Conservation (phyloP, 2,329 filamentous ascomycete genomes). For the Cercospora canescens region DNA sequence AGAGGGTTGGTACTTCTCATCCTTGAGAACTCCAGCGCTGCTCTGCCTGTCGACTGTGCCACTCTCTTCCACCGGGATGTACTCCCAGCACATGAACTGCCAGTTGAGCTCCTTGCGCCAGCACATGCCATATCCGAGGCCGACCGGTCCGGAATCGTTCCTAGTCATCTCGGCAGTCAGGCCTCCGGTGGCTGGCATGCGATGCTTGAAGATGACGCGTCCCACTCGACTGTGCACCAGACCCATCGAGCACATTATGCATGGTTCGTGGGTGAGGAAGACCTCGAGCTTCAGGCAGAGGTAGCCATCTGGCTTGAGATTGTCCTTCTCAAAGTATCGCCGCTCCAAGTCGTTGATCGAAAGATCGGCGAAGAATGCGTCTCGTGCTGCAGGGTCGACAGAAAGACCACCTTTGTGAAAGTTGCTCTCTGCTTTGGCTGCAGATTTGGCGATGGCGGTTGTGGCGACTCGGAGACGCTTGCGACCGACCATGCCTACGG, state of each 20-base stretch:
- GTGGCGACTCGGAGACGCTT: conserved; percentile 47
- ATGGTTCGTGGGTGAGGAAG: conserved; percentile 94
- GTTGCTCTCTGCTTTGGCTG: conserved; percentile 35
- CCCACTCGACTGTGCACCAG: conserved; percentile 92
- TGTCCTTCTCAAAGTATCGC: conserved; percentile 62
- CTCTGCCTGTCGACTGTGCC: conserved; percentile 24
- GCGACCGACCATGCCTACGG: conserved; percentile 77
- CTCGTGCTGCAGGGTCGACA: conserved; percentile 34
- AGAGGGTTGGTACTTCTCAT: conserved; percentile 26
- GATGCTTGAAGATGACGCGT: conserved; percentile 74
- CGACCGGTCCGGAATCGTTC: conserved; percentile 36
- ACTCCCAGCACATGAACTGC: conserved; percentile 81
- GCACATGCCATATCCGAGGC: conserved; percentile 60
- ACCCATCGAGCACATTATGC: conserved; percentile 95
- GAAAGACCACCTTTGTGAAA: conserved; percentile 36
- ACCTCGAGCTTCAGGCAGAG: conserved; percentile 92
- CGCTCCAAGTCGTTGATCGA: conserved; percentile 69
- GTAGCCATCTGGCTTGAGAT: conserved; percentile 75
- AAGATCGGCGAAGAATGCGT: conserved; percentile 65
- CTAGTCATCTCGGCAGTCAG: conserved; percentile 67
- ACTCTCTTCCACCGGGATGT: conserved; percentile 27
- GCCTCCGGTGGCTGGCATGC: conserved; percentile 79
- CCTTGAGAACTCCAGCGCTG: conserved; percentile 24
- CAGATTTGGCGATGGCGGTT: conserved; percentile 29
- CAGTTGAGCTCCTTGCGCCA: conserved; percentile 78